Evolutionary conservation across 2,329 filamentous ascomycete species (phyloP), one percentile per base, ranked within the genome.

Genomic region (Neoarthrinium moseri): DNA sequence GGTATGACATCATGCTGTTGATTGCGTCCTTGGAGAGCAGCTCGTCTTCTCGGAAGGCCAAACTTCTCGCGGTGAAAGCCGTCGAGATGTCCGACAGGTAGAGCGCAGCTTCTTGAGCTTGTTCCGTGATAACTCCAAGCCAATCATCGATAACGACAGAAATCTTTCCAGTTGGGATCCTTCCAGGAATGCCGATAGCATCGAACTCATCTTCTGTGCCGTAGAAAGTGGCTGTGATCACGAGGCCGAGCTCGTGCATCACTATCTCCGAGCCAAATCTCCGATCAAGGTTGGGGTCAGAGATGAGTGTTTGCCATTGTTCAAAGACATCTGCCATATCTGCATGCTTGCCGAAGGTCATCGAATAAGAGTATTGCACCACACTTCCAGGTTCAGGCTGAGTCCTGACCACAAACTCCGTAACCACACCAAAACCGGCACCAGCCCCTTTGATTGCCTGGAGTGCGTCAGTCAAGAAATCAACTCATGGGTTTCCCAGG

Each of bases 141-240:
- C 83, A 89, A 64, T 86, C 79, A 32, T 75, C 73, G 18, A 82
- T 53, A n/a, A 76, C 70, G 5, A 80, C 55, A 8, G 74, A 69
- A 4, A 69, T 53, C 10, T 59, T 60, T 5, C 68, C 66, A 7
- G 57, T 54, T 1, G 78, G 78, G 3, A 83, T 71, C 45, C 63
- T 68, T 17, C 62, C 56, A 2, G 68, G 63, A 20, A 83, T 80
- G 0, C 75, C 76, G 0, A 72, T 69, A 3, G 69, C 70, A 4
- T 74, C 56, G 54, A 74, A 86, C 56, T 86, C 81, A 0, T 66
- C 69, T 35, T 74, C 63, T 0, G 76, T 77, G 8, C 83, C 83
- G 55, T 82, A 85, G 54, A 80, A 86, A 0, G 77, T 81, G 2
- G 78, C 81, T 0, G 76, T 77, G 51, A 86, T 77, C 47, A 82